Evolutionary conservation across 345 rosid genomes (phyloP).

Genomic region (Populus simonii): DNA sequence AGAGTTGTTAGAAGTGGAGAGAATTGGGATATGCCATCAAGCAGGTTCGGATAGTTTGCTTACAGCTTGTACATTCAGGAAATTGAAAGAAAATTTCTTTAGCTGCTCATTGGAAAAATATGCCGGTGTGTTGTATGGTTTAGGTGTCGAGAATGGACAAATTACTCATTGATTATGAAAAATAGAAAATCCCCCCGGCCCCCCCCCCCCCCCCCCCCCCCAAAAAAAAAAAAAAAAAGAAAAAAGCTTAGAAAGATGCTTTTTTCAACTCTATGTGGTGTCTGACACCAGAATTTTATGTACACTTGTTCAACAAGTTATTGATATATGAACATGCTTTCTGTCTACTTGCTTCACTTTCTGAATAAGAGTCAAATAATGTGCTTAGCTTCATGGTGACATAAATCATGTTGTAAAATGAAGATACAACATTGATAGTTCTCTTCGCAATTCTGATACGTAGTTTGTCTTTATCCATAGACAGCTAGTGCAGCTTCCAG

Average conservation of each 20-base stretch:
- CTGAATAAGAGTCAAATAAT: background rate
- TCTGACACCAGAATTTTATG: conserved; percentile 11
- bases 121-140: conserved; percentile 73
- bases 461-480: background rate
- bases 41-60: conserved; percentile 86
- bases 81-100: conserved; percentile 63
- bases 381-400: background rate
- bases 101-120: conserved; percentile 56
- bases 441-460: background rate
- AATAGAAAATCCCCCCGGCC: background rate
- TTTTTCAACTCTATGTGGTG: conserved; percentile 19
- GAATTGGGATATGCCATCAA: conserved; percentile 72
- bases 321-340: conserved; percentile 16
- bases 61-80: conserved; percentile 70
- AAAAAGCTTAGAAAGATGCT: conserved; percentile 9
- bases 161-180: conserved; percentile 33
- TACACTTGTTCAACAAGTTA: conserved; percentile 22
- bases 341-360: background rate
- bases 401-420: background rate
- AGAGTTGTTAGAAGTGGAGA: conserved; percentile 57
- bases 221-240: too few relatives aligned
- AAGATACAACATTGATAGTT: background rate
- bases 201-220: too few relatives aligned
- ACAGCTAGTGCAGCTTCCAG: background rate
- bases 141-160: conserved; percentile 68